Evolutionary conservation across 2,329 filamentous ascomycete genomes (phyloP).

Genomic region (Apiospora hydei): DNA sequence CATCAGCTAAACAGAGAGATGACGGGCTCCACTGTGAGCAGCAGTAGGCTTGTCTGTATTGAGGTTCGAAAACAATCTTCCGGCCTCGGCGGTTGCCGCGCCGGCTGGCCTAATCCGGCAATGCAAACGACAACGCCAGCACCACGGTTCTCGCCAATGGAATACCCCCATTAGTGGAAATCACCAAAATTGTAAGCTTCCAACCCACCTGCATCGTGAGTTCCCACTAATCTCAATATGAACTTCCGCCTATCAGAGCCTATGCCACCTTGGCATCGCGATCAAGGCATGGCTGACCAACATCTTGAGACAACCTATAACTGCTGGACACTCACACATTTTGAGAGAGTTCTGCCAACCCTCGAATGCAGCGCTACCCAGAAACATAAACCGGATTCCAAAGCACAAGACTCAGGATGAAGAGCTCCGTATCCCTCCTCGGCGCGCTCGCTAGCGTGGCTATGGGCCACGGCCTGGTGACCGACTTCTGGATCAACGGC

Average conservation of each 20-base stretch:
- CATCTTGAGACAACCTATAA: neutral
- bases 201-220: neutral
- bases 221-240: neutral
- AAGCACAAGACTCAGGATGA: neutral
- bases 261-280: neutral
- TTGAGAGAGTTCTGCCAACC: no score
- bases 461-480: slow-evolving; percentile 53
- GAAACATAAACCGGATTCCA: neutral
- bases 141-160: neutral
- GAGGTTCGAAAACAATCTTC: neutral
- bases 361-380: neutral
- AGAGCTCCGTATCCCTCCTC: slow-evolving; percentile 33
- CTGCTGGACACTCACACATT: no score
- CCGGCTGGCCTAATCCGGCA: neutral
- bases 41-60: neutral
- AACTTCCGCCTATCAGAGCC: slow-evolving; percentile 8
- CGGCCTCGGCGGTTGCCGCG: neutral
- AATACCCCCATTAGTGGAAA: slow-evolving; percentile 1
- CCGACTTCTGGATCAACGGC: slow-evolving; percentile 56
- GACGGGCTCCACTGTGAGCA: no score
- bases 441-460: slow-evolving; percentile 38
- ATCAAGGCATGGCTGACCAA: neutral
- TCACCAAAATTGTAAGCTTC: neutral
- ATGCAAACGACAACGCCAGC: neutral
- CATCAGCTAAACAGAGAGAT: neutral